Conservation (phyloP, 768 basidiomycete genomes). For the Paxillus involutus region DNA sequence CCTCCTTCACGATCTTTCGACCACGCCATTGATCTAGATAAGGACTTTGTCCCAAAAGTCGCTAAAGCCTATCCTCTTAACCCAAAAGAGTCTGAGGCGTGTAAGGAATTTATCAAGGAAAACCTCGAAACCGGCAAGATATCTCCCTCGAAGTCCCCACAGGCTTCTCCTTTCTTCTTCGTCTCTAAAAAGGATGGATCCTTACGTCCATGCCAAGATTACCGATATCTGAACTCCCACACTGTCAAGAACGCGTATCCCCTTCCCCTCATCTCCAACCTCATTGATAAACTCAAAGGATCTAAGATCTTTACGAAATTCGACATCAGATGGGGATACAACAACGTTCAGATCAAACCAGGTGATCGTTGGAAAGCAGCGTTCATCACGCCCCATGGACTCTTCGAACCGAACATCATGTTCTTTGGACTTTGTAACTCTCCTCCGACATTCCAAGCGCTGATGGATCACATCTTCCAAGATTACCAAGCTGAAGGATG, state of each 20-base stretch:
- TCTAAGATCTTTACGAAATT: neutral
- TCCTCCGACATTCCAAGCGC: slow-evolving; percentile 18
- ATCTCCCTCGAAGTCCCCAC: neutral
- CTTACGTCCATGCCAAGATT: no score
- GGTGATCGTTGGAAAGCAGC: neutral
- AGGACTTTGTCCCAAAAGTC: neutral
- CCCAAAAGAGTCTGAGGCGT: neutral
- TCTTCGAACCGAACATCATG: slow-evolving; percentile 14
- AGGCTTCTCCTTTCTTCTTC: neutral
- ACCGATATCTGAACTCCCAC: neutral
- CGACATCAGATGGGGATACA: neutral
- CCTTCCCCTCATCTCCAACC: neutral
- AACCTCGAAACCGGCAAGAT: neutral
- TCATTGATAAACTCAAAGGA: neutral
- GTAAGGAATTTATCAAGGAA: neutral
- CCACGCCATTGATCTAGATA: neutral
- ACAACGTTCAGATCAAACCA: neutral
- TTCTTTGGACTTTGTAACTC: slow-evolving; percentile 18
- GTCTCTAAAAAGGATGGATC: neutral
- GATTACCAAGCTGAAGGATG: slow-evolving; percentile 14
- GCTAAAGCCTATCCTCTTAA: neutral
- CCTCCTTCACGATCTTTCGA: neutral
- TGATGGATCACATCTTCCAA: no score
- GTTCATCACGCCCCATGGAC: neutral
- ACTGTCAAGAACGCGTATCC: neutral